phyloP scores from a whole-genome alignment of 208 protist species.

The Trypanosoma scelopori region DNA sequence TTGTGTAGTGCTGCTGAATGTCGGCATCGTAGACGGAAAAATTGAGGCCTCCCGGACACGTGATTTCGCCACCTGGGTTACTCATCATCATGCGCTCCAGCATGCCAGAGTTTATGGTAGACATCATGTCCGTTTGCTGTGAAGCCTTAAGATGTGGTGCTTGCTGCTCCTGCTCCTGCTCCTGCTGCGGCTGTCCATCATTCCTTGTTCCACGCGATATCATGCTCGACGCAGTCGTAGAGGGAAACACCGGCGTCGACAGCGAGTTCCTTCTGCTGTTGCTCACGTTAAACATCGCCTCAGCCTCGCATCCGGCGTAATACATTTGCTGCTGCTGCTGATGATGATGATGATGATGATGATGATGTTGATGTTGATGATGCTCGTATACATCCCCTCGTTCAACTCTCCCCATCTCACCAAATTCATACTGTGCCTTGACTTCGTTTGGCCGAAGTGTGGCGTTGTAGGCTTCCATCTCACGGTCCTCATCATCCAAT shows the following conservation, averaged over 20 bases:
- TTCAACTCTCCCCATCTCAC: neutral
- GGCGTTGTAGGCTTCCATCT: constrained; percentile 16
- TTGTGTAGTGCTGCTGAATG: constrained; percentile 53
- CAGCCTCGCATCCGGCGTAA: too few relatives aligned
- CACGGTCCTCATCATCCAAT: constrained; percentile 7
- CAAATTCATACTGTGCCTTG: neutral
- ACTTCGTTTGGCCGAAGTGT: constrained; percentile 24
- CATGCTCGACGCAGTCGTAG: neutral
- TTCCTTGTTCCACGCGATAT: neutral
- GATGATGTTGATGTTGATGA: too few relatives aligned
- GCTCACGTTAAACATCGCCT: too few relatives aligned
- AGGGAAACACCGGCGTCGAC: neutral
- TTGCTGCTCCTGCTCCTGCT: neutral
- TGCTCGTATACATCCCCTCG: neutral
- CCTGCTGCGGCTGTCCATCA: neutral
- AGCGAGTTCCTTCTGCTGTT: too few relatives aligned
- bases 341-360: too few relatives aligned
- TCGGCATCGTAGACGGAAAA: constrained; percentile 65
- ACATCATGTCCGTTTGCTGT: constrained; percentile 3
- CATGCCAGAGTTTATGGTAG: constrained; percentile 27
- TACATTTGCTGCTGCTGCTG: too few relatives aligned
- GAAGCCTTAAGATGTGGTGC: neutral
- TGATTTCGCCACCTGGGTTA: constrained; percentile 16
- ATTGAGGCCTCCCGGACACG: constrained; percentile 30
- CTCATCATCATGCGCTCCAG: constrained; percentile 29